Percentiles rank a stretch among this genome's conserved stretches.
phyloP scores from a whole-genome alignment of 2,329 filamentous ascomycete species.

The Beauveria pseudobassiana region DNA sequence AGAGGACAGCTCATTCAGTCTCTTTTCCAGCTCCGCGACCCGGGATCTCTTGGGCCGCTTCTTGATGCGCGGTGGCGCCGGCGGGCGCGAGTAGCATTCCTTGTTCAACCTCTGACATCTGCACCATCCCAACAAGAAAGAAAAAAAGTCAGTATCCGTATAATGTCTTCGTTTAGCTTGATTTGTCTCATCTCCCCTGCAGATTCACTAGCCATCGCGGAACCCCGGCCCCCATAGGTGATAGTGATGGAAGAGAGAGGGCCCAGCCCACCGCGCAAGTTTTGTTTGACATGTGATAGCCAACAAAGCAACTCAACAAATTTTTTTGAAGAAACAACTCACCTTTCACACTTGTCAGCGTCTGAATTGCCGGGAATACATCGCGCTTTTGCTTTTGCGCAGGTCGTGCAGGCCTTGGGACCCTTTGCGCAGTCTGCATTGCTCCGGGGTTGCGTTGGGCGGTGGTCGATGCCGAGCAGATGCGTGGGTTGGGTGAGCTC shows the following conservation, averaged over 20 bases:
- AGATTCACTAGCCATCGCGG: too few relatives aligned
- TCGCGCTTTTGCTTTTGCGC: conserved; percentile 44
- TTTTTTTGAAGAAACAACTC: conserved; percentile 14
- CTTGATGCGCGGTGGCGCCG: conserved; percentile 40
- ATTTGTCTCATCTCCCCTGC: not conserved
- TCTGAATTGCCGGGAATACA: conserved; percentile 36
- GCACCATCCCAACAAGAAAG: not conserved
- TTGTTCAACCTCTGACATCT: conserved; percentile 43
- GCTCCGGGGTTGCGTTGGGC: not conserved
- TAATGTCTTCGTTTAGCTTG: not conserved
- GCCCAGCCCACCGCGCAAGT: not conserved
- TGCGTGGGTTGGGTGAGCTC: conserved; percentile 9
- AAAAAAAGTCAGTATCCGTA: not conserved
- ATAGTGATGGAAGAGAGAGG: not conserved
- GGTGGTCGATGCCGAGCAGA: not conserved
- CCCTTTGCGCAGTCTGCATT: conserved; percentile 29
- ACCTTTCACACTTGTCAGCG: conserved; percentile 41
- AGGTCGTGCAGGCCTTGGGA: conserved; percentile 42
- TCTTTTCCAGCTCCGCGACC: conserved; percentile 43
- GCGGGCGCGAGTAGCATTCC: conserved; percentile 37
- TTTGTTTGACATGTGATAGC: conserved; percentile 8
- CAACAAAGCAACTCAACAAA: conserved; percentile 3
- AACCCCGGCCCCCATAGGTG: too few relatives aligned
- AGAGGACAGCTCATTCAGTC: conserved; percentile 41
- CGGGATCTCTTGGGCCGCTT: conserved; percentile 40